These are phyloP conservation scores for Neocallimastix lanati DNA, from an alignment of 192 early-diverging fungal species.

Conservation along the genomic window DNA sequence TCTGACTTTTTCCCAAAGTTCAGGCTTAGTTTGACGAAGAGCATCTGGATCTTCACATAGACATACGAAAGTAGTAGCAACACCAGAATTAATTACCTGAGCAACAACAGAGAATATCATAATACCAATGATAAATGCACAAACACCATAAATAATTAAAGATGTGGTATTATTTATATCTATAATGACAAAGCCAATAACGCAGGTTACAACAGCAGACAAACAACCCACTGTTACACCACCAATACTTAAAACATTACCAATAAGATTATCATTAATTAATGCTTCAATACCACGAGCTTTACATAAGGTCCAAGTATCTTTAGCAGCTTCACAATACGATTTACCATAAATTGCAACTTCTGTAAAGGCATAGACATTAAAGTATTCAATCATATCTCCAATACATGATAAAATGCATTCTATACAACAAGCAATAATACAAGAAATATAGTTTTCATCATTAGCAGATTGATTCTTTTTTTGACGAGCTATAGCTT, in stretches of 20 bases:
- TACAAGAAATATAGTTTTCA: neutral
- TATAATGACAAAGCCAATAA: neutral
- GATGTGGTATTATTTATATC: neutral
- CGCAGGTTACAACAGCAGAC: neutral
- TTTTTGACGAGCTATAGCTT: neutral
- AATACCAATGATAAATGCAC: constrained; percentile 61
- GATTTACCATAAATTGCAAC: constrained; percentile 75
- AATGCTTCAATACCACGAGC: constrained; percentile 26
- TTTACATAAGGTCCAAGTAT: constrained; percentile 74
- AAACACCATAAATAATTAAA: constrained; percentile 7
- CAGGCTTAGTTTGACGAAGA: constrained; percentile 37
- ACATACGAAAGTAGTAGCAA: constrained; percentile 84
- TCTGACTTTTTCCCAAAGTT: constrained; percentile 22
- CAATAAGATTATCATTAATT: constrained; percentile 78
- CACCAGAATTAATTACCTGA: constrained; percentile 66
- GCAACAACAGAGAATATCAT: constrained; percentile 62
- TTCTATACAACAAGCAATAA: constrained; percentile 50
- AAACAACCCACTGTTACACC: constrained; percentile 29
- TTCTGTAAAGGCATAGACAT: constrained; percentile 79
- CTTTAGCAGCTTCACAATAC: constrained; percentile 3
- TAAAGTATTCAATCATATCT: constrained; percentile 51
- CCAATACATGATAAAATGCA: constrained; percentile 63
- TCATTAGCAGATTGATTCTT: neutral
- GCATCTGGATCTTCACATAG: constrained; percentile 65
- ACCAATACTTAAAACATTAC: constrained; percentile 71